Evolutionary conservation across 2,329 filamentous ascomycete genomes (phyloP), one percentile per base, ranked within the genome.

Genomic region (Arachnomyces sp.): DNA sequence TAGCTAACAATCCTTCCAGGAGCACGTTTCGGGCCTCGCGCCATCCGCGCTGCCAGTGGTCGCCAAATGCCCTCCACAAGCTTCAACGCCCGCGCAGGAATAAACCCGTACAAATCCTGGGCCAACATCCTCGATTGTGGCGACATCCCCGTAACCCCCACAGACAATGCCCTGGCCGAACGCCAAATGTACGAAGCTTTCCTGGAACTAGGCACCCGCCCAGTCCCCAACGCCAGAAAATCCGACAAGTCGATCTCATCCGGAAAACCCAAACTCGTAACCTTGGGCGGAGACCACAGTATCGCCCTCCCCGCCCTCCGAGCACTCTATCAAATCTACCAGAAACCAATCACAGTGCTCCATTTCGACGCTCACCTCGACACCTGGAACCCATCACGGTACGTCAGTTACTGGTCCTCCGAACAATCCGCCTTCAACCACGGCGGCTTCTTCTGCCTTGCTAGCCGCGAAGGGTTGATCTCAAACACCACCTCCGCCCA

Each of bases 381-480:
- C 57, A 92, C 86, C 2, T 92, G 86, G 86, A 81, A 90, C 58
- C 85, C 86, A 2, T 75, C 62, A 28, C 64, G 86, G 51, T 94
- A 93, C 62, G 84, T 86, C 0, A 80, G 75, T 12, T 78, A 80
- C 40, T 95, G 88, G 88, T 62, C 69, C 5, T 75, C 73, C 2
- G 73, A 78, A 44, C 84, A 86, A 60, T 74, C 78, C 2, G 76
- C 82, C 51, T 92, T 93, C 68, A 94, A 82, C 55, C 88, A 95
- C 62, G 88, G 89, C 3, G 86, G 78, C 50, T 92, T 94, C 80
- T 94, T 94, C 72, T 90, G 86, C 83, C 75, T 90, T 50, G 88
- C 88, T 4, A 80, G 81, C 36, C 79, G 80, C 21, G 88, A 94
- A 60, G 86, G 85, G 0, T 67, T 95, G 17, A 80, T 94, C 43